These are phyloP conservation scores for Mariannaea elegans DNA, from an alignment of 2,329 filamentous ascomycete genomes.

Conservation along the genomic window DNA sequence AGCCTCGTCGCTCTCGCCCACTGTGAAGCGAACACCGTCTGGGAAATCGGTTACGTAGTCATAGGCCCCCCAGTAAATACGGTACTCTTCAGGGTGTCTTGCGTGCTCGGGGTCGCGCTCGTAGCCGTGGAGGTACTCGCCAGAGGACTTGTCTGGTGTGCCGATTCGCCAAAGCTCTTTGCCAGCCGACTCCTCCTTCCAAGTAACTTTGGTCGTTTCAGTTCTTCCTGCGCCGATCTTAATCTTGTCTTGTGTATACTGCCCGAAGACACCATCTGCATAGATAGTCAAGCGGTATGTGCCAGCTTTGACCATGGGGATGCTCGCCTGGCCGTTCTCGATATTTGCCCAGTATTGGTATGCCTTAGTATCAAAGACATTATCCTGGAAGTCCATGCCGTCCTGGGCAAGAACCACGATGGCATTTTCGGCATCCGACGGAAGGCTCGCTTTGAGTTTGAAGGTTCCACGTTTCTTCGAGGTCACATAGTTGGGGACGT, in stretches of 20 bases:
- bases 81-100: slow-evolving; percentile 63
- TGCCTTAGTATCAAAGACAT: slow-evolving; percentile 61
- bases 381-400: slow-evolving; percentile 46
- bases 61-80: slow-evolving; percentile 68
- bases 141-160: slow-evolving; percentile 67
- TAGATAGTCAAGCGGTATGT: slow-evolving; percentile 71
- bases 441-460: slow-evolving; percentile 60
- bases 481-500: slow-evolving; percentile 67
- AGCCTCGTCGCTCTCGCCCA: slow-evolving; percentile 59
- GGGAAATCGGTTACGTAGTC: slow-evolving; percentile 70
- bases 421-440: slow-evolving; percentile 57
- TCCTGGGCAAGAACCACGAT: slow-evolving; percentile 61
- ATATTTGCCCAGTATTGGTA: slow-evolving; percentile 70
- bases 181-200: slow-evolving; percentile 64
- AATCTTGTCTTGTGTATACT: slow-evolving; percentile 63
- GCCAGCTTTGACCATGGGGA: slow-evolving; percentile 64
- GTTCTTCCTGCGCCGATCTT: slow-evolving; percentile 49
- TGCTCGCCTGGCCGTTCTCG: slow-evolving; percentile 56
- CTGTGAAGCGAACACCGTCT: slow-evolving; percentile 63
- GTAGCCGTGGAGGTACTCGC: slow-evolving; percentile 68
- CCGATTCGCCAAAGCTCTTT: slow-evolving; percentile 70
- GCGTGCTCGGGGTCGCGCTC: slow-evolving; percentile 57
- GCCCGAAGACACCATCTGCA: slow-evolving; percentile 68
- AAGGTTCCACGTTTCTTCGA: slow-evolving; percentile 60
- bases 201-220: slow-evolving; percentile 52